Conservation (phyloP, 805 yeast genomes). For the Ogataea ramenticola region DNA sequence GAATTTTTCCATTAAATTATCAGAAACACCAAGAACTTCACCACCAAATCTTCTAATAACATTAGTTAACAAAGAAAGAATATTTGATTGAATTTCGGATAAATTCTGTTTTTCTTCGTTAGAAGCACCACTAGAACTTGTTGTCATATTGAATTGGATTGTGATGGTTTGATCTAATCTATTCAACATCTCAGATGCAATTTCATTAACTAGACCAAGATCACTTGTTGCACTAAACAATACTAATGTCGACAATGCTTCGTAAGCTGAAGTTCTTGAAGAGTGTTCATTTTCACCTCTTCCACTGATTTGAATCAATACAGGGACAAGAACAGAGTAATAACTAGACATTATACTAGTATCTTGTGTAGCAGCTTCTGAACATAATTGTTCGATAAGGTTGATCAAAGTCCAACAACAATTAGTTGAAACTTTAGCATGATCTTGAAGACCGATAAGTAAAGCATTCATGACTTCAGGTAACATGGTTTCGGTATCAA, state of each 20-base stretch:
- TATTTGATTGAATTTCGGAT: slow-evolving; percentile 84
- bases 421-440: slow-evolving; percentile 90
- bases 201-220: slow-evolving; percentile 56
- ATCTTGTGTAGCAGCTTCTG: slow-evolving; percentile 38
- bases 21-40: slow-evolving; percentile 63
- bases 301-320: slow-evolving; percentile 60
- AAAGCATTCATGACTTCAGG: slow-evolving; percentile 71
- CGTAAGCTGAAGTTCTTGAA: slow-evolving; percentile 93
- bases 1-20: slow-evolving; percentile 77
- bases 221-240: slow-evolving; percentile 66
- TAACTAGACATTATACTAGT: slow-evolving; percentile 68
- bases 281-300: slow-evolving; percentile 78
- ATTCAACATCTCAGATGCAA: slow-evolving; percentile 67
- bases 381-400: slow-evolving; percentile 73
- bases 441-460: slow-evolving; percentile 76
- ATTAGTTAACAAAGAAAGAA: slow-evolving; percentile 70
- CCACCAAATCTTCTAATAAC: slow-evolving; percentile 74
- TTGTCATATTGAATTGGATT: slow-evolving; percentile 41
- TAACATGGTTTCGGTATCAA: slow-evolving; percentile 57
- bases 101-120: slow-evolving; percentile 70
- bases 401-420: slow-evolving; percentile 97
- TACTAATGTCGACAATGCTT: slow-evolving; percentile 81
- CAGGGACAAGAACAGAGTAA: slow-evolving; percentile 62
- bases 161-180: slow-evolving; percentile 67
- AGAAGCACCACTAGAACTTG: slow-evolving; percentile 14